A percentile compares a stretch with the other conserved stretches of the same genome.
These are phyloP conservation scores for Smittium mucronatum DNA, from an alignment of 371 early-diverging fungal species.

Conservation along the genomic window DNA sequence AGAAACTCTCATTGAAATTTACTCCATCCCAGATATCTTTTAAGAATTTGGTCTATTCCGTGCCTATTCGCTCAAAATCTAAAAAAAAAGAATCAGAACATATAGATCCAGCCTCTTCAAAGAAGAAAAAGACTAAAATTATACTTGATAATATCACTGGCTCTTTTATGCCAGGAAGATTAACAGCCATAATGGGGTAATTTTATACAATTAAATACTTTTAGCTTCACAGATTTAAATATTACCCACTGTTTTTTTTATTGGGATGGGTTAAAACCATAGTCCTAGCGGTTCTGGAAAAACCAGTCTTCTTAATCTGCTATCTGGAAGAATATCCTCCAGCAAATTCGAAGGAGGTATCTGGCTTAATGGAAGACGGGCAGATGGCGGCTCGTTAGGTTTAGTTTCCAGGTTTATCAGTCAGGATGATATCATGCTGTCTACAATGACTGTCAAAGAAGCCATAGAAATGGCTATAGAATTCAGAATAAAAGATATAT, in stretches of 20 bases:
- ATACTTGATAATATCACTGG: conserved; percentile 26
- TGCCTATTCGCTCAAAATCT: too few species aligned
- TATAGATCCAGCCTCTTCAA: too few species aligned
- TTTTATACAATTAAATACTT: too few species aligned
- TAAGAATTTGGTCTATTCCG: too few species aligned
- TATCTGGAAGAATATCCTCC: conserved; percentile 50
- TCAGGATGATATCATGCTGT: conserved; percentile 74
- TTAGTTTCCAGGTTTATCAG: conserved; percentile 63
- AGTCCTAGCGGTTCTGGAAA: conserved; percentile 53
- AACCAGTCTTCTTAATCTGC: conserved; percentile 52
- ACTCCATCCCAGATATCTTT: too few species aligned
- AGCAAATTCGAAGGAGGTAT: conserved; percentile 47
- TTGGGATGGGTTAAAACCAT: background rate
- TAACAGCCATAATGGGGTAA: conserved; percentile 28
- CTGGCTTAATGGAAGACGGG: conserved; percentile 46
- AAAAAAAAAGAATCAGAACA: too few species aligned
- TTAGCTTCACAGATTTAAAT: too few species aligned
- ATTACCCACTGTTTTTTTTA: background rate
- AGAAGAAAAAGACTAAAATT: too few species aligned
- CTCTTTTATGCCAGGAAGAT: conserved; percentile 28
- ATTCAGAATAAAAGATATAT: conserved; percentile 52
- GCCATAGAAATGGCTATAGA: conserved; percentile 64
- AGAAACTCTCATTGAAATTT: too few species aligned
- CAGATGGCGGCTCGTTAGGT: conserved; percentile 39
- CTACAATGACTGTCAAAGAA: conserved; percentile 71